Evolutionary conservation across 345 rosid species (phyloP).

Genomic region (Cardiospermum halicacabum): DNA sequence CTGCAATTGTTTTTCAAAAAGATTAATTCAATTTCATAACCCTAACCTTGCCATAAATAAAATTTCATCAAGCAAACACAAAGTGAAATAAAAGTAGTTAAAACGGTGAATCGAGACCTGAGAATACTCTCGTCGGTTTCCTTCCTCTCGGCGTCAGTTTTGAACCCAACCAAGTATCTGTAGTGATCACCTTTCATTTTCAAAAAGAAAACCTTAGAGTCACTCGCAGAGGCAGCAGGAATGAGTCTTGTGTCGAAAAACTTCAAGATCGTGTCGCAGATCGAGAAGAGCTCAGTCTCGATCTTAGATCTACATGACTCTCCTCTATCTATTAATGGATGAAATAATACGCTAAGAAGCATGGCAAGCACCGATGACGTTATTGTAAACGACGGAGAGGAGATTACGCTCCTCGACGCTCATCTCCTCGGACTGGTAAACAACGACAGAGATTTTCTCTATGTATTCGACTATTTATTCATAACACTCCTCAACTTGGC

Average conservation of each 20-base stretch:
- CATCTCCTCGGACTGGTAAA: slow-evolving; percentile 53
- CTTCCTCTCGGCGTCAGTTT: slow-evolving; percentile 76
- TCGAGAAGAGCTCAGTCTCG: slow-evolving; percentile 66
- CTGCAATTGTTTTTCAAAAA: slow-evolving; percentile 28
- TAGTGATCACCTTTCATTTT: slow-evolving; percentile 96
- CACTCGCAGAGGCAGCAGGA: slow-evolving; percentile 64
- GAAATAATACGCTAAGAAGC: slow-evolving; percentile 93
- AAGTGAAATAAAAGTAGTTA: no score
- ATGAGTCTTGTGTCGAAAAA: slow-evolving; percentile 67
- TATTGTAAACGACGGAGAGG: slow-evolving; percentile 93
- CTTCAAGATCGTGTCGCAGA: slow-evolving; percentile 81
- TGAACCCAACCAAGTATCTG: slow-evolving; percentile 83
- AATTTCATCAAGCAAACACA: no score
- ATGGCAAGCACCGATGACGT: slow-evolving; percentile 92
- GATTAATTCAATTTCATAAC: no score
- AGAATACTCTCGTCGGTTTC: slow-evolving; percentile 85
- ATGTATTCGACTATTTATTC: slow-evolving; percentile 94
- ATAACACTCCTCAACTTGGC: slow-evolving; percentile 88
- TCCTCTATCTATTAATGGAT: slow-evolving; percentile 86
- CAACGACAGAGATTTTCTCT: slow-evolving; percentile 70
- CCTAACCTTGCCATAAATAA: no score
- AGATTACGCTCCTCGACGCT: slow-evolving; percentile 87
- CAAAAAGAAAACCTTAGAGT: slow-evolving; percentile 79
- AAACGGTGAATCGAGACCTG: slow-evolving; percentile 38
- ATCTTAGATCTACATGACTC: slow-evolving; percentile 74